Evolutionary conservation across 257 asterid genomes (phyloP).

Genomic region (Coffea eugenioides): DNA sequence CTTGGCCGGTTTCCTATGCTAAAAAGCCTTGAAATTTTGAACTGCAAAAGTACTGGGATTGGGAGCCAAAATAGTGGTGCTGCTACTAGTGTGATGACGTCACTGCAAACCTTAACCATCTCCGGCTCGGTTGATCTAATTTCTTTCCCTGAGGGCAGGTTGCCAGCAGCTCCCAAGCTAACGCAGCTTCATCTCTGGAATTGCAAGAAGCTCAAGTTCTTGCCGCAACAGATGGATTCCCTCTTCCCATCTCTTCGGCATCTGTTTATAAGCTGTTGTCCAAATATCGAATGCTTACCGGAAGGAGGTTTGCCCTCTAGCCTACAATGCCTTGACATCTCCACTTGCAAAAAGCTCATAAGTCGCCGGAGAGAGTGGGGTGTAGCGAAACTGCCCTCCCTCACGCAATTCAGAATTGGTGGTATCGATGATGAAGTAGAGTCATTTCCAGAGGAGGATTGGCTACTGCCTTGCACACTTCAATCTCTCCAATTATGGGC

Average conservation of each 20-base stretch:
- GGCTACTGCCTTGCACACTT: background rate
- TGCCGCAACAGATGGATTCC: constrained; percentile 11
- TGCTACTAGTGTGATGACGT: background rate
- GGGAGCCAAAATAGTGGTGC: background rate
- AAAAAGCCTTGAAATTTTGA: fast-evolving
- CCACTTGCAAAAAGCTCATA: background rate
- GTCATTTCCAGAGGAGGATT: too few relatives aligned
- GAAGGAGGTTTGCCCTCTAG: constrained; percentile 7
- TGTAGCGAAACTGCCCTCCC: constrained; percentile 4
- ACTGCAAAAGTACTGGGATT: background rate
- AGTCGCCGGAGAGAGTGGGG: background rate
- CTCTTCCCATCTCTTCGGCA: background rate
- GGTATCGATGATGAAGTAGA: too few relatives aligned
- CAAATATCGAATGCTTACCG: constrained; percentile 8
- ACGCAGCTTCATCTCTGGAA: fast-evolving
- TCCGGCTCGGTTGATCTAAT: fast-evolving
- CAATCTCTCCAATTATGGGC: fast-evolving
- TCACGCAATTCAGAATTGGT: fast-evolving
- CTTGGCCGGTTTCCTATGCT: background rate
- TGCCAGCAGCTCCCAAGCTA: background rate
- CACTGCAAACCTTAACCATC: background rate
- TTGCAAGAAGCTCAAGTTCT: background rate
- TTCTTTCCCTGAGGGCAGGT: background rate
- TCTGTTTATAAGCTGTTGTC: background rate
- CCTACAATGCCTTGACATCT: fast-evolving